These are phyloP conservation scores for Diplotaxis tenuifolia DNA, from an alignment of 345 rosid species.

Conservation along the genomic window DNA sequence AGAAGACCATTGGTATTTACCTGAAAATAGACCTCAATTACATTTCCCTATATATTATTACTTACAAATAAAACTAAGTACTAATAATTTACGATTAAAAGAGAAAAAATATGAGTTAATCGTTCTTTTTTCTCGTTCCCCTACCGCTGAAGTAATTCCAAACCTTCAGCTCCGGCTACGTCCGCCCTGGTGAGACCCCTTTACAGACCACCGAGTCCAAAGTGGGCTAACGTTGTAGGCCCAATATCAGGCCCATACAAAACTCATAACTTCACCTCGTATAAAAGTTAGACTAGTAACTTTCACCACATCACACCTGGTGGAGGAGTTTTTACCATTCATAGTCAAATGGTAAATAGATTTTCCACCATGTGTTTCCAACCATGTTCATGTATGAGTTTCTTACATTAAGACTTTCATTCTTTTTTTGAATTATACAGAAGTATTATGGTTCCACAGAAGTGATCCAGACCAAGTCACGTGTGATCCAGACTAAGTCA, in stretches of 20 bases:
- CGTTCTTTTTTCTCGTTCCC: neutral
- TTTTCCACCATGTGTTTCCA: neutral
- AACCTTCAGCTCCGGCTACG: neutral
- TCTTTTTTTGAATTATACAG: no score
- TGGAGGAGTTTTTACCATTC: no score
- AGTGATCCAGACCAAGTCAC: no score
- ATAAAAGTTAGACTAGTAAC: neutral
- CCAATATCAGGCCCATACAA: constrained; percentile 5
- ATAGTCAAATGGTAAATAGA: no score
- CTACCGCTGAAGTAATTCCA: neutral
- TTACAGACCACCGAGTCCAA: constrained; percentile 1
- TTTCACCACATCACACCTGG: no score
- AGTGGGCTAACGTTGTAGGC: neutral
- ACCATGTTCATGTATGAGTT: neutral
- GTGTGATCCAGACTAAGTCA: no score
- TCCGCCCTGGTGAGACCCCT: neutral
- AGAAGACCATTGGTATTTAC: constrained; percentile 21
- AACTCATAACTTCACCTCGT: constrained; percentile 1
- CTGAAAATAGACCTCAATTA: neutral
- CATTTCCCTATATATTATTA: constrained; percentile 16
- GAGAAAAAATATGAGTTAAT: neutral
- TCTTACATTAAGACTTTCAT: no score
- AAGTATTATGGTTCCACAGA: no score
- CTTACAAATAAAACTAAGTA: neutral
- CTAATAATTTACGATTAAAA: neutral